Percentiles rank a stretch among this genome's conserved stretches.
These are phyloP conservation scores for Albifimbria verrucaria DNA, from an alignment of 2,329 filamentous ascomycete genomes.

Conservation along the genomic window DNA sequence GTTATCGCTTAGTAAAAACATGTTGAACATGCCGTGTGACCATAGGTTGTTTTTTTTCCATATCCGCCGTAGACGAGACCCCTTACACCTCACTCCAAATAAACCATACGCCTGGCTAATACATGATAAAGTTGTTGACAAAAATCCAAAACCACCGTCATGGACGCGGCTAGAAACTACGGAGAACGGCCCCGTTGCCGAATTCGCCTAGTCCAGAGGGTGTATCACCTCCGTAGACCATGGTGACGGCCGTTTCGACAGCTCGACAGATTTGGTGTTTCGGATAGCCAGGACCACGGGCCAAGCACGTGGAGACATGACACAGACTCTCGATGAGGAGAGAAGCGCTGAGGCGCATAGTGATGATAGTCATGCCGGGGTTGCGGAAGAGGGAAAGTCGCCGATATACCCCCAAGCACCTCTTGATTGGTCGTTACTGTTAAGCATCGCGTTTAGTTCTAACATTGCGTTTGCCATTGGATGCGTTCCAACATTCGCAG, in stretches of 20 bases:
- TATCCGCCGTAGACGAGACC: no score
- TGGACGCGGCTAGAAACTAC: no score
- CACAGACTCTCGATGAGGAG: conserved; percentile 15
- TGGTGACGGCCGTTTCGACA: conserved; percentile 18
- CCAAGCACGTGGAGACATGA: conserved; percentile 14
- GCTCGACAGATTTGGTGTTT: conserved; percentile 20
- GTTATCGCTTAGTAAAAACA: no score
- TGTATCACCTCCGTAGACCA: conserved; percentile 3
- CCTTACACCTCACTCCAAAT: background rate
- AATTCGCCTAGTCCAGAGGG: no score
- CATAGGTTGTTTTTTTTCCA: no score
- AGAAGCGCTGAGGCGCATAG: conserved; percentile 14
- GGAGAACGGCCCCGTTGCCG: no score
- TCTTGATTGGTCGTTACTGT: background rate
- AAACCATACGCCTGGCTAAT: background rate
- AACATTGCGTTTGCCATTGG: background rate
- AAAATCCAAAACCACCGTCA: no score
- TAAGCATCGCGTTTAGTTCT: background rate
- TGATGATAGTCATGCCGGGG: conserved; percentile 4
- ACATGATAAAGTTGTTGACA: background rate
- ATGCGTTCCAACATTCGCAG: background rate
- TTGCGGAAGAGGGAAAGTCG: background rate
- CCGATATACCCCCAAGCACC: background rate
- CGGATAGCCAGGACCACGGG: conserved; percentile 21
- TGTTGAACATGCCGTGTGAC: no score